Evolutionary conservation across 2,329 filamentous ascomycete species (phyloP), one percentile per base, ranked within the genome.

Genomic region (Pochonia chlamydosporia): DNA sequence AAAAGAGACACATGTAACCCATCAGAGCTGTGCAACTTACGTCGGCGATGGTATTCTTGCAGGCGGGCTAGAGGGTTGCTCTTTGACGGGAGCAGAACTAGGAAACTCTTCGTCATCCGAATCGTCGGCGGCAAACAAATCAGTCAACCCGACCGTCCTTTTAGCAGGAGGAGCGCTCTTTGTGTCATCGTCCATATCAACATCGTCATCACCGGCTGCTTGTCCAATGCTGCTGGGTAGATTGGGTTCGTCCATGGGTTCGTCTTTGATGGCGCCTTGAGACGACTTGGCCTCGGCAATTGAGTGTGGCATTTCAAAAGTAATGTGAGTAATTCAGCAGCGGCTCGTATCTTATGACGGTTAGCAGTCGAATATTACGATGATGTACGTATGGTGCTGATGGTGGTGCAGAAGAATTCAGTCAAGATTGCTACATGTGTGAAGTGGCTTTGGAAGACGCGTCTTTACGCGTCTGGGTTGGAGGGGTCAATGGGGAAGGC

Each of bases 21-120:
- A 33, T 14, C 1, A n/a, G 35, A 9, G 40, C 4, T 16, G 33
- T 8, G 39, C 24, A 20, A 58, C 71, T 59, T 60, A 76, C 74
- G 65, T 59, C 41, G 70, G 68, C 23, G 72, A 73, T 33, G 64
- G 64, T n/a, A 71, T 64, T 3, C 62, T 60, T 25, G 62, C 62
- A 4, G 68, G 71, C 30, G 71, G 74, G 54, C 69, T 76, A 14
- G 63, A 65, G 10, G 59, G 49, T 23, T 43, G 58, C 53, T 51
- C 54, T 55, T 72, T 69, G 24, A 63, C 57, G 20, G 70, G 58
- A 7, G 69, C 67, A 45, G 75, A 75, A 54, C 71, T 78, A 6
- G 76, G 73, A 43, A 83, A 82, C 51, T 84, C 81, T 1, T 81
- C 78, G 52, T 81, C 78, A 52, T 84, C 79, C 2, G 76, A 81